Evolutionary conservation across 1,284 basidiomycete genomes (phyloP).

Genomic region (Cronartium quercuum): DNA sequence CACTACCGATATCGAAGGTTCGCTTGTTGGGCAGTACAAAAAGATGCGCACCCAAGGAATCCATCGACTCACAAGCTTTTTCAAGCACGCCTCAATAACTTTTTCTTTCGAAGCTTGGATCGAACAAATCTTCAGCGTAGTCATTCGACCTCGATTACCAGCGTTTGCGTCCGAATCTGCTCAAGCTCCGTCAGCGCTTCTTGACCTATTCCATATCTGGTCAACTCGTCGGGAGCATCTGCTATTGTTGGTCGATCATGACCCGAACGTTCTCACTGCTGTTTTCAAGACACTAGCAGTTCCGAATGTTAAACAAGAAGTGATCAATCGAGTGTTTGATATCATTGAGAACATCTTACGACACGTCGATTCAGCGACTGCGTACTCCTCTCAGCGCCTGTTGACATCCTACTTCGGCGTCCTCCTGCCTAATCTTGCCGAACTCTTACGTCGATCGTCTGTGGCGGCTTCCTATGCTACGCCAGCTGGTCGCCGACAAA

Average conservation of each 20-base stretch:
- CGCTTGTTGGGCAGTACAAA: conserved; percentile 16
- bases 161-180: conserved; percentile 76
- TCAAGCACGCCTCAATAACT: conserved; percentile 58
- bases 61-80: conserved; percentile 82
- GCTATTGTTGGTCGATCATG: conserved; percentile 63
- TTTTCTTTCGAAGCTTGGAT: conserved; percentile 69
- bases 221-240: conserved; percentile 60
- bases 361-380: conserved; percentile 54
- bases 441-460: conserved; percentile 42
- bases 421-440: conserved; percentile 67
- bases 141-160: conserved; percentile 76
- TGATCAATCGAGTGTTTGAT: conserved; percentile 75
- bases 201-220: conserved; percentile 82
- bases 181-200: conserved; percentile 79
- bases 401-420: conserved; percentile 70
- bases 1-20: neutral
- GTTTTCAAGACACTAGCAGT: conserved; percentile 75
- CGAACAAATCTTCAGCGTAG: conserved; percentile 59
- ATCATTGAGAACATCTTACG: conserved; percentile 70
- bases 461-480: conserved; percentile 54
- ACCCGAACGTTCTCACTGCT: conserved; percentile 65
- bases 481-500: conserved; percentile 64
- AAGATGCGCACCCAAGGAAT: conserved; percentile 50
- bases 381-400: conserved; percentile 50
- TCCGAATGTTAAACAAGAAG: conserved; percentile 76